Conservation (phyloP, 495 filamentous ascomycete species). For the Trichocladium uniseriatum region DNA sequence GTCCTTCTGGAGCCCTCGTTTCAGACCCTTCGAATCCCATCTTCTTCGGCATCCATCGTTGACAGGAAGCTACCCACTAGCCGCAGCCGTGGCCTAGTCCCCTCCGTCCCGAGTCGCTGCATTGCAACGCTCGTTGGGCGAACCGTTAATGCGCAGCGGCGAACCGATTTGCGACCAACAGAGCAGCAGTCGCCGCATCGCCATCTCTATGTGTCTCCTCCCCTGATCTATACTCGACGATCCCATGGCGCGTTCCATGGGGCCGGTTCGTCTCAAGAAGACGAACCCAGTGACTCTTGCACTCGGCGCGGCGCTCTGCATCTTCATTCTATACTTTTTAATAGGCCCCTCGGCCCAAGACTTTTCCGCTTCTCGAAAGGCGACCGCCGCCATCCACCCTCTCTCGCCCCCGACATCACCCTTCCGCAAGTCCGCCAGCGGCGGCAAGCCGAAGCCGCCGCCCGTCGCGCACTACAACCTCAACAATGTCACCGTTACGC, state of each 20-base stretch:
- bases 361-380: conserved; percentile 30
- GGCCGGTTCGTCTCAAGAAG: conserved; percentile 48
- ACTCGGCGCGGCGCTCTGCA: conserved; percentile 40
- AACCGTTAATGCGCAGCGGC: background rate
- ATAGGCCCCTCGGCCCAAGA: conserved; percentile 36
- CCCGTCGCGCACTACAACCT: conserved; percentile 93
- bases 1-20: conserved; percentile 9
- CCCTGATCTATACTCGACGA: conserved; percentile 12
- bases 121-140: background rate
- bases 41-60: background rate
- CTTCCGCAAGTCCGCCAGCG: conserved; percentile 59
- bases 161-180: background rate
- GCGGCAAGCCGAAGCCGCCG: conserved; percentile 54
- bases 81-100: background rate
- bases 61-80: no score
- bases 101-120: background rate
- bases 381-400: conserved; percentile 57
- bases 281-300: conserved; percentile 43
- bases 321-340: conserved; percentile 47
- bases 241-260: conserved; percentile 44
- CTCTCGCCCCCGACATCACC: conserved; percentile 77
- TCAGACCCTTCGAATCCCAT: conserved; percentile 2
- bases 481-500: conserved; percentile 79
- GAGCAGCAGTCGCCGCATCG: background rate
- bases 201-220: conserved; percentile 18